phyloP scores from a whole-genome alignment of 441 rosid genomes.

The Arabidopsis lyrata region DNA sequence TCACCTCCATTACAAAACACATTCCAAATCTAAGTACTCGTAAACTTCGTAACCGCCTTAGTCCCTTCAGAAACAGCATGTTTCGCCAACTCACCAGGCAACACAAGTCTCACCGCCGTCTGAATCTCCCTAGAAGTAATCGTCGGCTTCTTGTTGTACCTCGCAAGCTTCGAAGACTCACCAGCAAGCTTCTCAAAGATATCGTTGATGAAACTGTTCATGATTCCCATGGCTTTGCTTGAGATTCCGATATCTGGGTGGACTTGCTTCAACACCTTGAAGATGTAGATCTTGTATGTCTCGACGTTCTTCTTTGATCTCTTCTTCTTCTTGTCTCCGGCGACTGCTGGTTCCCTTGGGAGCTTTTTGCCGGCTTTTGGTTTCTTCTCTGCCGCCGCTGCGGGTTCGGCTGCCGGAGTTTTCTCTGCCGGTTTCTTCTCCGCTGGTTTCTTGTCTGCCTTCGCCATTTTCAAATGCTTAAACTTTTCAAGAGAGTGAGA shows the following conservation, averaged over 20 bases:
- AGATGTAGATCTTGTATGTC: slow-evolving; percentile 79
- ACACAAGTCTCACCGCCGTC: slow-evolving; percentile 41
- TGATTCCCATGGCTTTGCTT: slow-evolving; percentile 44
- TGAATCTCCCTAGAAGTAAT: slow-evolving; percentile 45
- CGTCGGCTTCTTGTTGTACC: slow-evolving; percentile 57
- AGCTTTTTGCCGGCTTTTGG: slow-evolving; percentile 44
- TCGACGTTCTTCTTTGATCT: slow-evolving; percentile 56
- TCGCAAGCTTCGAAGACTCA: slow-evolving; percentile 56
- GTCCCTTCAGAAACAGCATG: slow-evolving; percentile 48
- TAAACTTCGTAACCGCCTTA: slow-evolving; percentile 48
- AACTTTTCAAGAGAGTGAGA: background rate
- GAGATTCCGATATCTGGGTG: slow-evolving; percentile 43
- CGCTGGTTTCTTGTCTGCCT: slow-evolving; percentile 47
- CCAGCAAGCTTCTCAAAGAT: slow-evolving; percentile 63
- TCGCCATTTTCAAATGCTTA: slow-evolving; percentile 17
- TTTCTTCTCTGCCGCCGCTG: slow-evolving; percentile 35
- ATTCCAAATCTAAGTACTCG: slow-evolving; percentile 38
- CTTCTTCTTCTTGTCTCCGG: slow-evolving; percentile 48
- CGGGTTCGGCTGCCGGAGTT: slow-evolving; percentile 23
- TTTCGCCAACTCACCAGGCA: slow-evolving; percentile 46
- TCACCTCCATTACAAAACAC: background rate
- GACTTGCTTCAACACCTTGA: slow-evolving; percentile 56
- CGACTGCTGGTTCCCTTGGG: slow-evolving; percentile 11
- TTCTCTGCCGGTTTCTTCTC: slow-evolving; percentile 46
- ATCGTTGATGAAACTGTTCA: slow-evolving; percentile 48